phyloP scores from a whole-genome alignment of 768 basidiomycete species.

The Phlebiopsis gigantea region DNA sequence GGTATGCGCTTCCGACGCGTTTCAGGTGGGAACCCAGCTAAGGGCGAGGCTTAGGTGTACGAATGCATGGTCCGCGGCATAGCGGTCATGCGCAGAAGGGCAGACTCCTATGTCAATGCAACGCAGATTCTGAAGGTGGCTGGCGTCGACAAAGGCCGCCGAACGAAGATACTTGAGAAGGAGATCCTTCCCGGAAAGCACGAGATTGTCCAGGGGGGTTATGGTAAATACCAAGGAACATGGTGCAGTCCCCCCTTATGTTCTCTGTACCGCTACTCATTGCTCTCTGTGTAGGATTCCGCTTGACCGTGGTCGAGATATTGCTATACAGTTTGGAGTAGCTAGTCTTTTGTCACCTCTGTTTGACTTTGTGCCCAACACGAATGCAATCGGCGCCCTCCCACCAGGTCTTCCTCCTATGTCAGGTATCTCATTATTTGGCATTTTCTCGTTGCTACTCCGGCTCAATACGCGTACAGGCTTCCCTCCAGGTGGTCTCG shows the following conservation, averaged over 20 bases:
- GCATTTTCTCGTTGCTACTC: neutral
- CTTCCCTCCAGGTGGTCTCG: conserved; percentile 36
- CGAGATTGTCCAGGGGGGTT: conserved; percentile 98
- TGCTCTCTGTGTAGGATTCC: conserved; percentile 68
- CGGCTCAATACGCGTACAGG: neutral
- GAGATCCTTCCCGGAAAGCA: conserved; percentile 94
- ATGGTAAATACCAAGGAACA: conserved; percentile 98
- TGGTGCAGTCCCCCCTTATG: conserved; percentile 53
- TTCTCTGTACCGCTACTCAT: conserved; percentile 3
- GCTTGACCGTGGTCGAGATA: conserved; percentile 87
- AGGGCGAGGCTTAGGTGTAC: conserved; percentile 60
- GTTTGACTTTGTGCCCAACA: conserved; percentile 87
- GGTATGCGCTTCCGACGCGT: conserved; percentile 32
- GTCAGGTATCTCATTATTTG: conserved; percentile 2
- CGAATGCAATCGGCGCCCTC: conserved; percentile 63
- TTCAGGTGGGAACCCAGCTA: conserved; percentile 7
- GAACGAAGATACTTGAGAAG: conserved; percentile 96
- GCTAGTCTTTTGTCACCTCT: conserved; percentile 81
- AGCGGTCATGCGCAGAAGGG: conserved; percentile 94
- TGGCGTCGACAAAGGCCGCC: conserved; percentile 92
- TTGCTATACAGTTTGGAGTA: conserved; percentile 90
- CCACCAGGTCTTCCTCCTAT: conserved; percentile 33
- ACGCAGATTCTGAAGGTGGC: conserved; percentile 99
- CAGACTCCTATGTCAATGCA: conserved; percentile 95
- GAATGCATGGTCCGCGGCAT: conserved; percentile 98